Evolutionary conservation across 2,329 filamentous ascomycete genomes (phyloP), one percentile per base, ranked within the genome.

Genomic region (Fusarium dimerum): DNA sequence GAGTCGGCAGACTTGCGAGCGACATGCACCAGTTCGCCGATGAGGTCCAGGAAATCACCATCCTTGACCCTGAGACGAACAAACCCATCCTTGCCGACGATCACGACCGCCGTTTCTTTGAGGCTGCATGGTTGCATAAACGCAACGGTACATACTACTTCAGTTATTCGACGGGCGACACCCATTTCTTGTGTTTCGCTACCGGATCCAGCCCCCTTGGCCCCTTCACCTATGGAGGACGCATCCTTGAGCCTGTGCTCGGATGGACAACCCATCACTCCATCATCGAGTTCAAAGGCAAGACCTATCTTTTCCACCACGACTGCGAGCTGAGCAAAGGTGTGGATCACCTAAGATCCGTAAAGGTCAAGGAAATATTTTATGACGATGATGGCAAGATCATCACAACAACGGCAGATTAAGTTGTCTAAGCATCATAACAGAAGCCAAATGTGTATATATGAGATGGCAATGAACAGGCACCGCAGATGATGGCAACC

Each of bases 261-360:
- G 88, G 89, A 1, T 92, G 89, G 89, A 92, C 89, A 41, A 92
- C 89, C 49, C 89, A 92, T 72, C 89, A 92, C 69, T 89, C 85
- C 3, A 87, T 92, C 60, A 86, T 87, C 10, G 87, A 91, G 75
- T 90, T 88, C 65, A 68, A 83, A 70, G 86, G 81, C 5, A 81
- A 79, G 58, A 91, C 88, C 83, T 92, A 83, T 71, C 68, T 92
- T 51, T 92, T 92, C 68, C 85, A 91, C 68, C 89, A 92, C 66
- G 89, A 92, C 72, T 84, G 84, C 54, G 82, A 84, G 66, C 68
- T 90, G 50, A 88, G 85, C 48, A 77, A 78, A 15, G 87, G 87
- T 0, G 82, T 88, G 47, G 83, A 87, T 64, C 88, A 92, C 68
- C 66, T 92, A 71, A 75, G 89, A 54, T 85, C 81, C 59, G 88